Evolutionary conservation across 352 stramenopile genomes (phyloP).

Genomic region (Pythium folliculosum): DNA sequence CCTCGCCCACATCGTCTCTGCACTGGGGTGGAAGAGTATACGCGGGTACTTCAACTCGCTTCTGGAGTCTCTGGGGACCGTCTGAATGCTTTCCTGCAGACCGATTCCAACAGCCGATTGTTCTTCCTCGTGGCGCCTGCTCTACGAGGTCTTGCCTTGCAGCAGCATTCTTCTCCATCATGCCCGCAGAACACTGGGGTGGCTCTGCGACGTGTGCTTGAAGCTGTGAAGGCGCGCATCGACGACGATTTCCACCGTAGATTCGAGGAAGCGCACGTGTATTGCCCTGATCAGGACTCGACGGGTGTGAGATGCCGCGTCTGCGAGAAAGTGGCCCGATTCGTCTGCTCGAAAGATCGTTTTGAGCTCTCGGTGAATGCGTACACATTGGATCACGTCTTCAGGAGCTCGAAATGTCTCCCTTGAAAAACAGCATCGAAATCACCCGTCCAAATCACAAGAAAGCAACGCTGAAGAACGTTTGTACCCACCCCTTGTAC

Average conservation of each 20-base stretch:
- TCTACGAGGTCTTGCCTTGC: not conserved
- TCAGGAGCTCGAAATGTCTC: not conserved
- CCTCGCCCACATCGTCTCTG: not conserved
- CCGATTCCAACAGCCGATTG: not conserved
- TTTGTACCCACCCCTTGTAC: not conserved
- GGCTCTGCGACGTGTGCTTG: not conserved
- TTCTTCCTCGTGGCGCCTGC: not conserved
- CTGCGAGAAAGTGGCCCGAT: too few relatives aligned
- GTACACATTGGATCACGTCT: not conserved
- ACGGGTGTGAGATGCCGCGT: too few relatives aligned
- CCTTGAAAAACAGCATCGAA: not conserved
- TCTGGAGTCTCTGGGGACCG: not conserved
- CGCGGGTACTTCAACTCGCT: not conserved
- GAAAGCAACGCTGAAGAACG: not conserved
- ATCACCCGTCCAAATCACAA: not conserved
- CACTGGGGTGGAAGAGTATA: not conserved
- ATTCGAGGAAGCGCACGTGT: not conserved
- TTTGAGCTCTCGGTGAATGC: not conserved
- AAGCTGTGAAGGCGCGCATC: not conserved
- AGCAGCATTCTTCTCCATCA: not conserved
- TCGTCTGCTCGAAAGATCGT: too few relatives aligned
- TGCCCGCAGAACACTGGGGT: not conserved
- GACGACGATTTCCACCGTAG: not conserved
- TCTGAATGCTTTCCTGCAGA: not conserved
- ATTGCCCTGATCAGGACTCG: not conserved